Base-by-base conservation (phyloP, 2,329 filamentous ascomycete species). In the Thermomyces lanuginosus region DNA sequence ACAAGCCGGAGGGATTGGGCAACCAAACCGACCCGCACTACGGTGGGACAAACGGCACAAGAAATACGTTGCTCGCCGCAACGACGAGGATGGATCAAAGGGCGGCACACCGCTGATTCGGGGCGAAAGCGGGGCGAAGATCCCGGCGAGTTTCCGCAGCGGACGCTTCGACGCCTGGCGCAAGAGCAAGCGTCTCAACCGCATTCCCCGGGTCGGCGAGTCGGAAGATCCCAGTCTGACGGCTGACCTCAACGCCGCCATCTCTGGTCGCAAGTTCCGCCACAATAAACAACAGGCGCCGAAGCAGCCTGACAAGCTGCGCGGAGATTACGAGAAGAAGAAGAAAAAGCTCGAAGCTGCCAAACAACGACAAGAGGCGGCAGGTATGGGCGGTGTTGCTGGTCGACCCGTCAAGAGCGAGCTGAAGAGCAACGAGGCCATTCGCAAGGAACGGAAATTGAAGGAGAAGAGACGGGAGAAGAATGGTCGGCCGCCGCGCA, bases 31-130 rank as follows among this genome's bases (percentile, higher is more conserved):
- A 24, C 76, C 73, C 39, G 63, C 69, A 24, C 76, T 92, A 73
- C 76, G 89, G 39, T 98, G 89, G 89, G 89, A 98, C 60, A 86
- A 91, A 61, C 92, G 92, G 55, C 71, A 73, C 45, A 91, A 80
- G 58, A 95, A 93, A 57, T 98, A 95, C 58, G 86, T 98, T 18
- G 65, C 80, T 8, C 72, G 80, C 18, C 73, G 73, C 41, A 95
- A 98, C 62, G 89, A 98, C 56, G 80, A 92, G 41, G 91, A 98
- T 56, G 89, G 89, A 20, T 91, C 71, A 16, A 73, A 72, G 43
- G 69, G 69, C 18, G 76, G 33, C 8, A 74, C 46, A 67, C 68
- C 26, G 24, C 75, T 93, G 59, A 76, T 93, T 30, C 68, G 71
- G 36, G 84, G 89, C 43, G 89, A 98, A 58, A 81, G 72, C 45